Evolutionary conservation across 2,329 filamentous ascomycete species (phyloP).

Genomic region (Ceratocystis ficicola): DNA sequence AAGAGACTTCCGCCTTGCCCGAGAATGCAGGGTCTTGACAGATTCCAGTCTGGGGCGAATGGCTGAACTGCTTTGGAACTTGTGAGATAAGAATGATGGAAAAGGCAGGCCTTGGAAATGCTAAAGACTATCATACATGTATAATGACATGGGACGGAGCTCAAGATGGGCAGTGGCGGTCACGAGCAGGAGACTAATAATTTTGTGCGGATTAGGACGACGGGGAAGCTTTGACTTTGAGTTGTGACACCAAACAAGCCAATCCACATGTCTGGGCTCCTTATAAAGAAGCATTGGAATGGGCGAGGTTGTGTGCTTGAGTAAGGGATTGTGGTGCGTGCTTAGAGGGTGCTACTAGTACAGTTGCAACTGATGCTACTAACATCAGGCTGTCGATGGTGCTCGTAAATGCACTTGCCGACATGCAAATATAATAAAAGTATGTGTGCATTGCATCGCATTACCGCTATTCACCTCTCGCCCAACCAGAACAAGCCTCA

Average conservation of each 20-base stretch:
- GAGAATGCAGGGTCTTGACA: conserved; percentile 2
- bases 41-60: not conserved
- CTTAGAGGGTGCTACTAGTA: no score
- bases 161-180: no score
- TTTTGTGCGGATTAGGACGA: not conserved
- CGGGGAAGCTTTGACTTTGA: conserved; percentile 1
- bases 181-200: no score
- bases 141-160: no score
- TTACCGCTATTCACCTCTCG: not conserved
- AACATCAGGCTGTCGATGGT: no score
- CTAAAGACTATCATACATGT: not conserved
- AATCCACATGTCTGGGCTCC: not conserved
- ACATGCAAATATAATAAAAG: not conserved
- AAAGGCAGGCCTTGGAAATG: not conserved
- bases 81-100: not conserved
- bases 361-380: no score
- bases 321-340: no score
- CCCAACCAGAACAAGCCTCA: not conserved
- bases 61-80: not conserved
- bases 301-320: no score
- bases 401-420: not conserved
- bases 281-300: not conserved
- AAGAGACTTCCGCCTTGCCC: conserved; percentile 9
- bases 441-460: not conserved
- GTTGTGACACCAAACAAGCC: not conserved